Evolutionary conservation across 2,329 filamentous ascomycete species (phyloP).

Genomic region (Fusarium nodosum): DNA sequence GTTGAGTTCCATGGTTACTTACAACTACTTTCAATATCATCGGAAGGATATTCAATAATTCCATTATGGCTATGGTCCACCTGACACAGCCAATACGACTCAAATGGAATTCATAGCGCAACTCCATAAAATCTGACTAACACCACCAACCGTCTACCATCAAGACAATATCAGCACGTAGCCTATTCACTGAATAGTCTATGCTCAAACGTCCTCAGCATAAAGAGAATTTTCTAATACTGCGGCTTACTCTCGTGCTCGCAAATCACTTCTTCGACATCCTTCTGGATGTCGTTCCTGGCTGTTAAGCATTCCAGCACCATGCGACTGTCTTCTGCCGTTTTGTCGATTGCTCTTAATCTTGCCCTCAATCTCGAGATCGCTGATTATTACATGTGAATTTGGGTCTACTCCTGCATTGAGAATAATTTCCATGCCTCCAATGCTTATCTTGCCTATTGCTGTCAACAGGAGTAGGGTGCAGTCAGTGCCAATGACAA

Average conservation of each 20-base stretch:
- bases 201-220: neutral
- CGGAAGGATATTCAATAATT: neutral
- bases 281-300: constrained; percentile 2
- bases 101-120: neutral
- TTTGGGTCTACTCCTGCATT: constrained; percentile 16
- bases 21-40: too few relatives aligned
- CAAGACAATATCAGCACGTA: neutral
- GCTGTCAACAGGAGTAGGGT: constrained; percentile 25
- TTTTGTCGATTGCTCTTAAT: neutral
- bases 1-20: neutral
- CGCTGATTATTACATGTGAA: neutral
- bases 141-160: neutral
- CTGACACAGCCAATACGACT: too few relatives aligned
- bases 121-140: neutral
- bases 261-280: neutral
- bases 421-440: constrained; percentile 12
- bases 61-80: neutral
- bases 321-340: neutral
- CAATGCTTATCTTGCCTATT: neutral
- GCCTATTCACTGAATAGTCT: neutral
- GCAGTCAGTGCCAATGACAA: constrained; percentile 10
- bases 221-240: neutral
- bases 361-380: neutral
- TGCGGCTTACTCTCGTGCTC: neutral
- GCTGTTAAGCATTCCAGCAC: neutral